phyloP scores from a whole-genome alignment of 2,329 filamentous ascomycete species.

The Alternaria sp. region DNA sequence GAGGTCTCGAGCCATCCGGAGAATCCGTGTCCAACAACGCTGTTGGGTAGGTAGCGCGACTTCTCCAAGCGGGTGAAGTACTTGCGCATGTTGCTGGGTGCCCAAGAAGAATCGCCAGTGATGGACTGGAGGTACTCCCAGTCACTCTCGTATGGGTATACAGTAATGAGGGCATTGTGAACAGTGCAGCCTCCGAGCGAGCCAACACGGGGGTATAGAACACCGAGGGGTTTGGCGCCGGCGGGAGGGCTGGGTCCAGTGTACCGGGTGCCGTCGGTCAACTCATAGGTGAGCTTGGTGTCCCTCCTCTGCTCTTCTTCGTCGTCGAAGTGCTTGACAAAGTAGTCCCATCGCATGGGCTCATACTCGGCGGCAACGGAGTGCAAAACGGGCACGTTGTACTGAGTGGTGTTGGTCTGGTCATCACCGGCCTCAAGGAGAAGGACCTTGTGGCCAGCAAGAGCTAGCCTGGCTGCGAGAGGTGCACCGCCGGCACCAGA shows the following conservation, averaged over 20 bases:
- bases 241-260: slow-evolving; percentile 60
- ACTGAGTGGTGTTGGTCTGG: slow-evolving; percentile 55
- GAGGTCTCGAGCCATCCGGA: slow-evolving; percentile 62
- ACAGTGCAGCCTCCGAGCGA: slow-evolving; percentile 63
- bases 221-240: slow-evolving; percentile 58
- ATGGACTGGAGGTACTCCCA: slow-evolving; percentile 63
- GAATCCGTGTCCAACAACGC: slow-evolving; percentile 60
- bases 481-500: slow-evolving; percentile 66
- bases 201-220: slow-evolving; percentile 63
- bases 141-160: slow-evolving; percentile 64
- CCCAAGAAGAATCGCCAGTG: slow-evolving; percentile 66
- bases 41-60: slow-evolving; percentile 57
- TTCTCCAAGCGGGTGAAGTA: slow-evolving; percentile 62
- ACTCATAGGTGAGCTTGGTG: slow-evolving; percentile 59
- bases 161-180: slow-evolving; percentile 65
- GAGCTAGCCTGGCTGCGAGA: slow-evolving; percentile 62
- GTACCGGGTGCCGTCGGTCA: slow-evolving; percentile 49
- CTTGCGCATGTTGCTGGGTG: slow-evolving; percentile 65
- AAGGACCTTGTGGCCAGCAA: slow-evolving; percentile 62
- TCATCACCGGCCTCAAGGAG: slow-evolving; percentile 66
- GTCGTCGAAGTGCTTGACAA: slow-evolving; percentile 64
- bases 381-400: slow-evolving; percentile 60
- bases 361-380: slow-evolving; percentile 61
- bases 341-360: slow-evolving; percentile 66
- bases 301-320: slow-evolving; percentile 58